These are phyloP conservation scores for Piromyces sp. DNA, from an alignment of 192 early-diverging fungal species.

Conservation along the genomic window DNA sequence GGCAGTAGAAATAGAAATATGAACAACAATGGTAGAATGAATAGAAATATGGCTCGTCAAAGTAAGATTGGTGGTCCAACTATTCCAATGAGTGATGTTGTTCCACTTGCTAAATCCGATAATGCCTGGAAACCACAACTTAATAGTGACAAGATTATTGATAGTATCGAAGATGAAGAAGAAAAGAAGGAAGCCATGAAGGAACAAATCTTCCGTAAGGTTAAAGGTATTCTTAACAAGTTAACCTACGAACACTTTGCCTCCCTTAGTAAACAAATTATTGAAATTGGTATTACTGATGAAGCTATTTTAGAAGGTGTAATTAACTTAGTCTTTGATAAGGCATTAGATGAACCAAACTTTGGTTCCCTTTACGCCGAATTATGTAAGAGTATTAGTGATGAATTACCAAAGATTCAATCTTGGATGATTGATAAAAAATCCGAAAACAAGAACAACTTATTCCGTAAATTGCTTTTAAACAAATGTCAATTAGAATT, in stretches of 20 bases:
- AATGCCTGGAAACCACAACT: conserved; percentile 48
- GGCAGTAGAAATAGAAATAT: neutral
- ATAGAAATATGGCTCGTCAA: neutral
- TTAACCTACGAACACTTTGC: conserved; percentile 90
- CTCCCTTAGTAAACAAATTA: conserved; percentile 61
- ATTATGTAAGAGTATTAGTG: conserved; percentile 56
- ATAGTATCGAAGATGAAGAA: neutral
- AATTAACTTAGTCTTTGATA: conserved; percentile 78
- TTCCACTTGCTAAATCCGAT: conserved; percentile 61
- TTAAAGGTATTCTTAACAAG: conserved; percentile 88
- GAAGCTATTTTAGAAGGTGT: conserved; percentile 60
- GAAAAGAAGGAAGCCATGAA: conserved; percentile 10
- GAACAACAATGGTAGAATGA: neutral
- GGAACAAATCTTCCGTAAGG: conserved; percentile 59
- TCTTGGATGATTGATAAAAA: conserved; percentile 35
- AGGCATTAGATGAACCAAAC: conserved; percentile 81
- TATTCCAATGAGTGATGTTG: conserved; percentile 17
- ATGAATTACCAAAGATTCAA: conserved; percentile 28
- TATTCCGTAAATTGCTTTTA: conserved; percentile 83
- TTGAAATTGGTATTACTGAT: conserved; percentile 50
- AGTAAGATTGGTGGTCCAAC: neutral
- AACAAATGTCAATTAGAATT: conserved; percentile 93
- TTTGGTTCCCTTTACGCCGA: conserved; percentile 81
- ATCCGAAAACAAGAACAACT: neutral
- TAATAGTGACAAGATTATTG: neutral